A percentile compares a stretch with the other conserved stretches of the same genome.
phyloP scores from a whole-genome alignment of 768 basidiomycete species.

The Termitomyces sp. region DNA sequence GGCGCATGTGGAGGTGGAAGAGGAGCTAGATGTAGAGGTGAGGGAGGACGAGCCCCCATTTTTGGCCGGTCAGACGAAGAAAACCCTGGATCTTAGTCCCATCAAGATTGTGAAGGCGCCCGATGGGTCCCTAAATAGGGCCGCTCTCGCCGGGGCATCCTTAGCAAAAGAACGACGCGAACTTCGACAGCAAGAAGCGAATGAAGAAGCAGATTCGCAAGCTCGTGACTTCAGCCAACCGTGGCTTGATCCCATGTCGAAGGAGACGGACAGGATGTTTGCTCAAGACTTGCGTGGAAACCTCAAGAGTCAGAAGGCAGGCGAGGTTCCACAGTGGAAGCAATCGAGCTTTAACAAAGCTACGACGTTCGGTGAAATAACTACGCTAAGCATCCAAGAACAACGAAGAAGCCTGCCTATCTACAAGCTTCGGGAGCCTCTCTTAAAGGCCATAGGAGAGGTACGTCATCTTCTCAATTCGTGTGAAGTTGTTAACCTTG shows the following conservation, averaged over 20 bases:
- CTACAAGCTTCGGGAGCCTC: slow-evolving; percentile 87
- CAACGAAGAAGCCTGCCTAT: slow-evolving; percentile 91
- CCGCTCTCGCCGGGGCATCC: slow-evolving; percentile 90
- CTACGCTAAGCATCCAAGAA: slow-evolving; percentile 86
- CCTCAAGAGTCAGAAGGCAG: slow-evolving; percentile 77
- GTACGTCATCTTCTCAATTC: slow-evolving; percentile 41
- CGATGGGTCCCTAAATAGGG: slow-evolving; percentile 94
- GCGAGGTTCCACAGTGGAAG: slow-evolving; percentile 87
- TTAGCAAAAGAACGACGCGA: slow-evolving; percentile 95
- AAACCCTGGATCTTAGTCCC: slow-evolving; percentile 91
- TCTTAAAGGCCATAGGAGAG: slow-evolving; percentile 87
- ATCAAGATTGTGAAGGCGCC: slow-evolving; percentile 99
- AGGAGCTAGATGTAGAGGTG: slow-evolving; percentile 96
- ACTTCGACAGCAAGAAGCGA: slow-evolving; percentile 88
- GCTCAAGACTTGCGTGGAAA: slow-evolving; percentile 89
- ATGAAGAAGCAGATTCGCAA: slow-evolving; percentile 92
- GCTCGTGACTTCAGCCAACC: slow-evolving; percentile 93
- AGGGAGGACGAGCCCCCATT: slow-evolving; percentile 97
- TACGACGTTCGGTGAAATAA: slow-evolving; percentile 93
- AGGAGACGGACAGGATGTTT: slow-evolving; percentile 80
- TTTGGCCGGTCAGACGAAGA: slow-evolving; percentile 93
- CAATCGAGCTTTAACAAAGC: slow-evolving; percentile 92
- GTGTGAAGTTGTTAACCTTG: slow-evolving; percentile 14
- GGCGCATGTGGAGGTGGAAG: slow-evolving; percentile 84
- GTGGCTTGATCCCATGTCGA: slow-evolving; percentile 98